A percentile compares a stretch with the other conserved stretches of the same genome.
Conservation (phyloP, 306 rosid species). For the Luffa acutangula region DNA sequence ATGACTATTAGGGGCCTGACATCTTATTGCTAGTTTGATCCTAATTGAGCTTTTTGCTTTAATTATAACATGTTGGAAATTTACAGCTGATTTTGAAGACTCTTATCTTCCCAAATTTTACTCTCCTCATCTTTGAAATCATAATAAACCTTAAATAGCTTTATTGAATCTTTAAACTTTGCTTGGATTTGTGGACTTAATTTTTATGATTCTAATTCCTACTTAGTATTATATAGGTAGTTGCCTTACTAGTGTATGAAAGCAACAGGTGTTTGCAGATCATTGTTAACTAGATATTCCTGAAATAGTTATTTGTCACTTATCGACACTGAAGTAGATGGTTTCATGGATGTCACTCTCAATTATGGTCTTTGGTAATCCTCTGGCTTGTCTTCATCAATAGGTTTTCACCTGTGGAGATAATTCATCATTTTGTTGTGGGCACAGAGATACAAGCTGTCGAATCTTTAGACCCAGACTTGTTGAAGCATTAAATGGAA, state of each 20-base stretch:
- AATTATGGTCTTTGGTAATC: neutral
- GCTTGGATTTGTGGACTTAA: neutral
- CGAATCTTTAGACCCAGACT: conserved; percentile 78
- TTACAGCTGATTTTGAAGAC: neutral
- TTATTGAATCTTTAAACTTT: neutral
- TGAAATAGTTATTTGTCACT: neutral
- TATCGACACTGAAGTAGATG: neutral
- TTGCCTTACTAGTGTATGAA: neutral
- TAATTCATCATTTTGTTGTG: conserved; percentile 82
- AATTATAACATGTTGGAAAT: neutral
- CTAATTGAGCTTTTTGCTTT: no score
- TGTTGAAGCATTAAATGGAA: conserved; percentile 65
- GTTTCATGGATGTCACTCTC: neutral
- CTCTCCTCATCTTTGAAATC: neutral
- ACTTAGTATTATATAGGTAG: neutral
- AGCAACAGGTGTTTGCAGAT: neutral
- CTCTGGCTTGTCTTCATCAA: neutral
- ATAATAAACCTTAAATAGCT: neutral
- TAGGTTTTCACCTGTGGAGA: conserved; percentile 93
- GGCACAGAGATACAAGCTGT: conserved; percentile 71
- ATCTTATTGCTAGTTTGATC: neutral
- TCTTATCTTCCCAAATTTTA: neutral
- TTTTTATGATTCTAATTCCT: neutral
- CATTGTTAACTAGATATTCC: neutral
- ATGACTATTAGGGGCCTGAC: no score